phyloP scores from a whole-genome alignment of 441 rosid genomes.

The Erysimum cheiri region DNA sequence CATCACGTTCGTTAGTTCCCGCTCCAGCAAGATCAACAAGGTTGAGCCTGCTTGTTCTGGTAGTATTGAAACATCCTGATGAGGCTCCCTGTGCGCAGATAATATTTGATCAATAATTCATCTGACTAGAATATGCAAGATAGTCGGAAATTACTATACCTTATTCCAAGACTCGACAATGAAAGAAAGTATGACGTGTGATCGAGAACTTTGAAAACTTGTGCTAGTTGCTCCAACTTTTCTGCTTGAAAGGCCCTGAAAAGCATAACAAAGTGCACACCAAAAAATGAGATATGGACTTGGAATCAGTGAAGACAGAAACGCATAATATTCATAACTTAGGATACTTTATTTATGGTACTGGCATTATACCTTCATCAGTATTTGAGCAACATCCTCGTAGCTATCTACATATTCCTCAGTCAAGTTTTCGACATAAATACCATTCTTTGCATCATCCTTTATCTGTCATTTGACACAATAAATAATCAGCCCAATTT shows the following conservation, averaged over 20 bases:
- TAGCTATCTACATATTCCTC: slow-evolving; percentile 83
- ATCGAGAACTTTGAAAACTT: slow-evolving; percentile 94
- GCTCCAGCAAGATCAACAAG: slow-evolving; percentile 90
- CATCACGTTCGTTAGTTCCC: slow-evolving; percentile 69
- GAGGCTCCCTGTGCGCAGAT: slow-evolving; percentile 64
- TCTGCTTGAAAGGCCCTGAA: slow-evolving; percentile 87
- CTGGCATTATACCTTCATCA: slow-evolving; percentile 71
- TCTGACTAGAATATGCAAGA: slow-evolving; percentile 8
- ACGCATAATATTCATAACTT: slow-evolving; percentile 18
- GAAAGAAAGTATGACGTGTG: slow-evolving; percentile 64
- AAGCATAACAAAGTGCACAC: slow-evolving; percentile 28
- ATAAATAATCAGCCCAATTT: neutral
- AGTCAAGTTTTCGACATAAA: slow-evolving; percentile 78
- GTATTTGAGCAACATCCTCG: slow-evolving; percentile 79
- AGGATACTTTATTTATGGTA: slow-evolving; percentile 5
- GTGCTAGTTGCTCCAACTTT: slow-evolving; percentile 94
- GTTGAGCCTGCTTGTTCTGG: slow-evolving; percentile 86
- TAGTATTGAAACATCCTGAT: slow-evolving; percentile 80
- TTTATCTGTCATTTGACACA: slow-evolving; percentile 57
- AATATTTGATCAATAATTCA: slow-evolving; percentile 22
- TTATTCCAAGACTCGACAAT: slow-evolving; percentile 44
- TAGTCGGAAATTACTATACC: slow-evolving; percentile 9
- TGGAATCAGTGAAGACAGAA: slow-evolving; percentile 14
- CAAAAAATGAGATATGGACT: slow-evolving; percentile 33
- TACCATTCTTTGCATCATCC: slow-evolving; percentile 81